Evolutionary conservation across 441 rosid genomes (phyloP).

Genomic region (Adansonia grandidieri): DNA sequence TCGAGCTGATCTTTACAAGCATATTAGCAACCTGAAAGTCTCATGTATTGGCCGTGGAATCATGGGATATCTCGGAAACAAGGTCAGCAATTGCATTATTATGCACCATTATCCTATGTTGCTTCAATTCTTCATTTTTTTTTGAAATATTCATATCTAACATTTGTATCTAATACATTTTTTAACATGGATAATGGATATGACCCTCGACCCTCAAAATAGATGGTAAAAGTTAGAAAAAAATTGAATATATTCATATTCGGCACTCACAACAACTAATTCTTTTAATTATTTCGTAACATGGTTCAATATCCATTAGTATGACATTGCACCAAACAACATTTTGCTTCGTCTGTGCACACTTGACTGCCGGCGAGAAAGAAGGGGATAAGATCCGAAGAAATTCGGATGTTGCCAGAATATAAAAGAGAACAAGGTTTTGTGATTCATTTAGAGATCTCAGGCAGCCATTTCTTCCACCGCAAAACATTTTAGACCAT

Average conservation of each 20-base stretch:
- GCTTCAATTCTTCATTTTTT: too few species aligned
- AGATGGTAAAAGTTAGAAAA: too few species aligned
- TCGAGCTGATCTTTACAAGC: constrained; percentile 56
- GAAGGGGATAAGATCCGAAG: constrained; percentile 83
- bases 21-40: constrained; percentile 65
- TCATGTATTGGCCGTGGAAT: constrained; percentile 93
- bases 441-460: constrained; percentile 43
- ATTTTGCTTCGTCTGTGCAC: constrained; percentile 88
- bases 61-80: constrained; percentile 95
- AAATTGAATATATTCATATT: too few species aligned
- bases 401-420: constrained; percentile 74
- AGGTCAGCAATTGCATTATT: constrained; percentile 46
- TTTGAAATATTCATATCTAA: too few species aligned
- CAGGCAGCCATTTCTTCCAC: constrained; percentile 36
- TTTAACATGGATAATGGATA: too few species aligned
- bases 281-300: constrained; percentile 1
- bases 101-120: not conserved
- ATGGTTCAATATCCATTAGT: constrained; percentile 92
- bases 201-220: too few species aligned
- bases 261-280: too few species aligned
- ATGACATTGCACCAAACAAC: constrained; percentile 68
- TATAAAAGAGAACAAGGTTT: constrained; percentile 76
- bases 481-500: constrained; percentile 64
- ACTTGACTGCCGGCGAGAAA: constrained; percentile 87
- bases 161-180: too few species aligned